These are phyloP conservation scores for Paramecium tetraurelia DNA, from an alignment of 73 alveolate species.

Conservation along the genomic window DNA sequence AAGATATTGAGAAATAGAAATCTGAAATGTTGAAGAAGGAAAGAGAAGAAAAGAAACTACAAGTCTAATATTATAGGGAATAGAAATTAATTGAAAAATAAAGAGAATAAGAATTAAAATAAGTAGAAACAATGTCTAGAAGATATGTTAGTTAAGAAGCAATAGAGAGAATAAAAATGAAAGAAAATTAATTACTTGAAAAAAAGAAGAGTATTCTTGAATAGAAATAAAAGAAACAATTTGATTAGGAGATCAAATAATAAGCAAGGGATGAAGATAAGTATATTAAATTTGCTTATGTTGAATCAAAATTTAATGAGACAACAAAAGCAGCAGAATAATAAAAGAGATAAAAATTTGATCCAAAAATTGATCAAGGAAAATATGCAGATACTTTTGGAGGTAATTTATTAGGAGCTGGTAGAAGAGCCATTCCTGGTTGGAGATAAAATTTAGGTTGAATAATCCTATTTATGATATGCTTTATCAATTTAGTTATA, in stretches of 20 bases:
- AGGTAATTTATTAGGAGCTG: slow-evolving; percentile 30
- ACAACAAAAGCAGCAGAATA: slow-evolving; percentile 43
- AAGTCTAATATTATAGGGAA: slow-evolving; percentile 10
- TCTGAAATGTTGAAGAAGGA: neutral
- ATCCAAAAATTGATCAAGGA: slow-evolving; percentile 49
- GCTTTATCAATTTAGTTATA: slow-evolving; percentile 12
- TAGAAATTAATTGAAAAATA: slow-evolving; percentile 2
- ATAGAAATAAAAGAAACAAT: neutral
- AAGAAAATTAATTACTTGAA: neutral
- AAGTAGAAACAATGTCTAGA: slow-evolving; percentile 29
- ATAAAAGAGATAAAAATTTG: slow-evolving; percentile 16
- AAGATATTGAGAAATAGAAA: neutral
- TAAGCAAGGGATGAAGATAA: slow-evolving; percentile 1
- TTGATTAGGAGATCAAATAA: neutral
- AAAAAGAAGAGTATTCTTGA: neutral
- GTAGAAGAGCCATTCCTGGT: slow-evolving; percentile 32
- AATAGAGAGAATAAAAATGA: slow-evolving; percentile 20
- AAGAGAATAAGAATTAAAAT: slow-evolving; percentile 29
- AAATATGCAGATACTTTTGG: slow-evolving; percentile 52
- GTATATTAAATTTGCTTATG: neutral
- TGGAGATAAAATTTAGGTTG: slow-evolving; percentile 46
- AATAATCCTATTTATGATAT: neutral
- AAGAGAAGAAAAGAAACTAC: slow-evolving; percentile 9
- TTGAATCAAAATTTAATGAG: slow-evolving; percentile 40
- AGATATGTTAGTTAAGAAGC: slow-evolving; percentile 51